Evolutionary conservation across 495 filamentous ascomycete genomes (phyloP).

Genomic region (Cetradonia linearis): DNA sequence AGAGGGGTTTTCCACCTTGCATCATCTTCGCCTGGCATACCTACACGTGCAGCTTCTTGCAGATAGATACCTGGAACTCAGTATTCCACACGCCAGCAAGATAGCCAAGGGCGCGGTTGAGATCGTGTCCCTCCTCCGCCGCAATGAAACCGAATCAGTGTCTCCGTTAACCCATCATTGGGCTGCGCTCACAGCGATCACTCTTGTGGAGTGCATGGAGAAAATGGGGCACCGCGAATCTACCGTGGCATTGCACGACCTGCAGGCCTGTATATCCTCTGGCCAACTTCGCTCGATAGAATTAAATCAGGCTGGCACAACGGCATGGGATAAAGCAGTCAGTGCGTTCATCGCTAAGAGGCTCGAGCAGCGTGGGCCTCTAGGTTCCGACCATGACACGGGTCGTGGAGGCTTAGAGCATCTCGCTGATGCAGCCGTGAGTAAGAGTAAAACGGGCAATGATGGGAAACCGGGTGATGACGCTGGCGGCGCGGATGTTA

Average conservation of each 20-base stretch:
- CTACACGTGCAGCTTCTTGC: conserved; percentile 9
- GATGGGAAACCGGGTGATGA: neutral
- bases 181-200: conserved; percentile 6
- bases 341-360: conserved; percentile 8
- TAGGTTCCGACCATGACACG: conserved; percentile 1
- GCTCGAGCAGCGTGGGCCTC: neutral
- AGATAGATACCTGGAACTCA: neutral
- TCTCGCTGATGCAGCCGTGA: conserved; percentile 16
- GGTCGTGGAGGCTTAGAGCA: conserved; percentile 14
- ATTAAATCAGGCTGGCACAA: neutral
- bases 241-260: conserved; percentile 1
- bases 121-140: neutral
- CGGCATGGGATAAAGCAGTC: conserved; percentile 9
- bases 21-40: conserved; percentile 4
- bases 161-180: conserved; percentile 6
- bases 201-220: conserved; percentile 4
- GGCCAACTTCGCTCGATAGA: neutral
- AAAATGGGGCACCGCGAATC: neutral
- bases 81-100: neutral
- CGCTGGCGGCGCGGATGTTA: neutral
- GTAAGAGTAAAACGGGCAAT: neutral
- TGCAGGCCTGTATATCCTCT: neutral
- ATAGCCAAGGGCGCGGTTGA: neutral
- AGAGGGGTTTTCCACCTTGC: neutral
- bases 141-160: neutral